phyloP scores from a whole-genome alignment of 1,284 basidiomycete genomes.

The Malassezia dermatis region DNA sequence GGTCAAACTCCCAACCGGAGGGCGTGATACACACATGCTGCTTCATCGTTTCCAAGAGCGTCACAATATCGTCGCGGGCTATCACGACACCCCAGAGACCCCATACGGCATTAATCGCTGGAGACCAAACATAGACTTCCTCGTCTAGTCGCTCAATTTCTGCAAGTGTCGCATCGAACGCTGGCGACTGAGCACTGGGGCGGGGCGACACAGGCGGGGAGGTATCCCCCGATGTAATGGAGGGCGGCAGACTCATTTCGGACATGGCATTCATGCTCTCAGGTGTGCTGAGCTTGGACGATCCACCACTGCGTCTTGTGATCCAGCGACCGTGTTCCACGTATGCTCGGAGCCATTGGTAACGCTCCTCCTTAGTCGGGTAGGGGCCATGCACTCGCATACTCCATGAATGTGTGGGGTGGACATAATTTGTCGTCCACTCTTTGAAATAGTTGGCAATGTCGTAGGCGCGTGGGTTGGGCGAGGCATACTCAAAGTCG shows the following conservation, averaged over 20 bases:
- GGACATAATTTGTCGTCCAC: constrained; percentile 42
- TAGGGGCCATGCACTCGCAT: constrained; percentile 33
- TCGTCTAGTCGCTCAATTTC: constrained; percentile 41
- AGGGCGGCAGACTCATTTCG: constrained; percentile 27
- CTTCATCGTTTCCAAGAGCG: constrained; percentile 21
- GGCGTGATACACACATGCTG: constrained; percentile 4
- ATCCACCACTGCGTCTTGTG: constrained; percentile 2
- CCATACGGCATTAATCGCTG: constrained; percentile 43
- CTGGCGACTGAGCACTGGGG: not conserved
- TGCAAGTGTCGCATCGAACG: constrained; percentile 27
- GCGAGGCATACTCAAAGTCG: constrained; percentile 42
- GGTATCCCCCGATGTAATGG: not conserved
- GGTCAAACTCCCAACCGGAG: not conserved
- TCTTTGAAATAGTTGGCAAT: constrained; percentile 46
- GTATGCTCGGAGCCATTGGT: constrained; percentile 42
- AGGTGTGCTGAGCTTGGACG: constrained; percentile 16
- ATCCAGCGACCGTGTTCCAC: constrained; percentile 40
- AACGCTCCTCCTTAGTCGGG: constrained; percentile 30
- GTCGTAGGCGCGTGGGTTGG: constrained; percentile 40
- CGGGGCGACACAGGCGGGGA: constrained; percentile 15
- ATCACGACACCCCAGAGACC: constrained; percentile 45
- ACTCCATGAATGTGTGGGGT: constrained; percentile 31
- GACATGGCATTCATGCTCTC: constrained; percentile 16
- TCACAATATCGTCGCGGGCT: constrained; percentile 32
- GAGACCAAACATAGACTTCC: constrained; percentile 36